Evolutionary conservation across 495 filamentous ascomycete species (phyloP), one percentile per base, ranked within the genome.

Genomic region (Neurospora pannonica): DNA sequence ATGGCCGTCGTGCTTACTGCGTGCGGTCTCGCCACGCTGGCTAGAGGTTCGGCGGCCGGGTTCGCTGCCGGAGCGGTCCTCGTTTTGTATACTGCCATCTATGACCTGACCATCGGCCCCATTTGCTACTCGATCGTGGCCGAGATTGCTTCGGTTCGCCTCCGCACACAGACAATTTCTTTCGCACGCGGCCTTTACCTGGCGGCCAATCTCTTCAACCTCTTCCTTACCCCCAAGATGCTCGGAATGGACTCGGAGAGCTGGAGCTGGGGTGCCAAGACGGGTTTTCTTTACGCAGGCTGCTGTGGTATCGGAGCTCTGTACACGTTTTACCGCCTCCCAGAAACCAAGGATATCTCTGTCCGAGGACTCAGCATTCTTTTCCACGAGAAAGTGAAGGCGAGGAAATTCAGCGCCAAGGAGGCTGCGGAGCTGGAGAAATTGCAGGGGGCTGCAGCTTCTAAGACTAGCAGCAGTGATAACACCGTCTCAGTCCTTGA

Each of bases 51-150:
- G 7, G 76, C 76, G 13, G 76, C 83, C 70, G 79, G 80, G 39
- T 85, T 81, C 79, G 85, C 86, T 10, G 87, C 85, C 4, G 89
- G 88, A 21, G 82, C 82, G 15, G 82, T 90, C 70, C 84, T 90
- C 71, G 78, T 88, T 54, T 74, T 85, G 71, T 88, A 82, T 80
- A 84, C 86, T 2, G 74, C 85, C 72, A 76, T 86, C 75, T 88
- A 87, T 79, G 83, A 89, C 73, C 82, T 88, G 75, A 87, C 87
- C n/a, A 85, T 91, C 73, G 89, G 89, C 19, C 86, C 88, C 7
- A 85, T 90, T 36, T 87, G 85, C 77, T 90, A 90, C 78, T 87
- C 88, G 6, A 85, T 90, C 75, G 88, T 90, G 10, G 85, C 88
- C 21, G 88, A 90, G 76, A 78, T 90, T 4, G 85, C 87, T 2